Percentiles rank a stretch among this genome's conserved stretches.
Conservation (phyloP, 495 filamentous ascomycete species). For the Neurospora pannonica region DNA sequence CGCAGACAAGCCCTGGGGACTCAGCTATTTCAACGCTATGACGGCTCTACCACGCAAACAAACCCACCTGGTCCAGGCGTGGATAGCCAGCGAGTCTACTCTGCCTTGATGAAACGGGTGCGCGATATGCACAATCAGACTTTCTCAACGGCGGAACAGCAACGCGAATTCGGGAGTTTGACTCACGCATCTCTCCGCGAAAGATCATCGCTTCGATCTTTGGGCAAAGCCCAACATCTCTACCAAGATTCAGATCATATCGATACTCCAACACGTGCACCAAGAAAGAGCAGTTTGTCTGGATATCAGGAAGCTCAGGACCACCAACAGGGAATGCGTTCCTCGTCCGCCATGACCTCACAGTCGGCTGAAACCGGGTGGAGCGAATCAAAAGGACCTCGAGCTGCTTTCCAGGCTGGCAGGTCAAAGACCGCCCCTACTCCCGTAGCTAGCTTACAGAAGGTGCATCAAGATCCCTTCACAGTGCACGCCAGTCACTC, state of each 20-base stretch:
- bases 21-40: conserved; percentile 9
- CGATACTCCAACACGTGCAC: background rate
- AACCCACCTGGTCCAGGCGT: conserved; percentile 20
- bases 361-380: background rate
- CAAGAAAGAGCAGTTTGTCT: background rate
- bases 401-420: background rate
- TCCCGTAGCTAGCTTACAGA: background rate
- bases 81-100: conserved; percentile 60
- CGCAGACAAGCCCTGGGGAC: conserved; percentile 10
- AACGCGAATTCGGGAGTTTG: conserved; percentile 2
- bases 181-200: background rate
- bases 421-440: background rate
- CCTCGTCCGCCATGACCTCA: background rate
- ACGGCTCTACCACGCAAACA: background rate
- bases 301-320: background rate
- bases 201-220: background rate
- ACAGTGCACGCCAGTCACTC: background rate
- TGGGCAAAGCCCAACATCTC: background rate
- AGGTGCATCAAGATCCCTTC: background rate
- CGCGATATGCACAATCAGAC: conserved; percentile 24
- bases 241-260: background rate
- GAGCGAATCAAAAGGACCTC: conserved; percentile 1
- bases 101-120: conserved; percentile 62
- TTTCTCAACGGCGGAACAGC: conserved; percentile 24
- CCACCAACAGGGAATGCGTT: background rate